Evolutionary conservation across 2,329 filamentous ascomycete species (phyloP), one percentile per base, ranked within the genome.

Genomic region (Cercospora sesami): DNA sequence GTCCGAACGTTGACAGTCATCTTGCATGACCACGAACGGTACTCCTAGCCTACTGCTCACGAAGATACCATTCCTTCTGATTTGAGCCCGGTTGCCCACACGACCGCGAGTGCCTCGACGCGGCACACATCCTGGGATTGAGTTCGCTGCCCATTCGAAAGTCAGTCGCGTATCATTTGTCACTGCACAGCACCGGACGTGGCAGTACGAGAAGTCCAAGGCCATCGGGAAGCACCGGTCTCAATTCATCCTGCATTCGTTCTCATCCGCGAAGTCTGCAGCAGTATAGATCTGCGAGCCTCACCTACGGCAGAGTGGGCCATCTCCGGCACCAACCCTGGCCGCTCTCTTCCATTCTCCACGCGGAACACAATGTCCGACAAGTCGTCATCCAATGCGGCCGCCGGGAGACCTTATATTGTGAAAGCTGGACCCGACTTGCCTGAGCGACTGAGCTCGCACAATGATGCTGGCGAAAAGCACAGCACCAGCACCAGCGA

Each of bases 341-440:
- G 14, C 53, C 42, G 16, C 5, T 48, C n/a, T 39, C 26, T 30
- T 31, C 26, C 36, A 42, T 14, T 45, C 23, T 18, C 18, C 21
- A 61, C 59, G 59, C 36, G 36, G 59, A 31, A 48, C 61, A 63
- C 9, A 21, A 64, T 64, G 62, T 26, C 62, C 30, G 62, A 58
- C 48, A 64, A 26, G 30, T 33, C 62, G 4, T 55, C 62, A 18
- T 42, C 30, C 18, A 36, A 51, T 33, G 48, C 48, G 30, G n/a
- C 55, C 21, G 21, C 31, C 12, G 62, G 62, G 21, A 42, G 62
- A 28, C 62, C 62, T 39, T 26, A 45, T 12, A 45, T 64, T 10
- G 62, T 64, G 45, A 64, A 64, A 39, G 62, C 62, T 14, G 62
- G 62, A 10, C 62, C 62, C 23, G 62, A 64, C 26, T 42, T 36